Base-by-base conservation (phyloP, 2,329 filamentous ascomycete genomes). In the Chrysoporthe puriensis region DNA sequence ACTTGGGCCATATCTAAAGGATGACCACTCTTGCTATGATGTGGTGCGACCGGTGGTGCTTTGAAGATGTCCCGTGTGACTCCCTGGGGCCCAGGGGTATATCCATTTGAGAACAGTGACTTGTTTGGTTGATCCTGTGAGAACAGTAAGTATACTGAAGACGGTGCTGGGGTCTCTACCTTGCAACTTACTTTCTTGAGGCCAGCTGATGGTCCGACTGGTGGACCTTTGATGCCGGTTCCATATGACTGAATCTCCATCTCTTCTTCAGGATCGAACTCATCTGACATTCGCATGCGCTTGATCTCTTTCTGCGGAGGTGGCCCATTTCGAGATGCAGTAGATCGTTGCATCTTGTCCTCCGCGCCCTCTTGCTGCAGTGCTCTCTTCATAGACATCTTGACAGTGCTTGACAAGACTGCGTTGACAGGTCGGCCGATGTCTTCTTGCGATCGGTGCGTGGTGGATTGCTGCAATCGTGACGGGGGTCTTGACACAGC, bases 1-100 rank as follows among this genome's bases (percentile, higher is more conserved):
- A 95, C 90, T 75, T 95, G 92, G n/a, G 91, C 88, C 88, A 95
- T 94, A 73, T 96, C 93, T 74, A 94, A 82, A 1, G 91, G 91
- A 73, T 94, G 90, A 1, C 82, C 84, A 3, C 85, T 80, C 76
- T 91, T 90, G 73, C 88, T 86, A 71, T 92, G 90, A 73, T 93
- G 91, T 26, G 84, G 83, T 16, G 87, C 89, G 62, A 91, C 85
- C 18, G 87, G 88, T 7, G 87, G 88, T 8, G 86, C 81, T 78
- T 90, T 91, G 83, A 90, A 90, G 66, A 91, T 78, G 73, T 87
- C 82, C 75, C 84, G 79, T 73, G 85, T 78, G 73, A 82, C 79
- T 66, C 80, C 82, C 54, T 85, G 83, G 1, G 89, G 84, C 4
- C 84, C 86, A 73, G 84, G 86, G 56, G 84, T 79, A 74, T 92